Evolutionary conservation across 2,329 filamentous ascomycete species (phyloP).

Genomic region (Monilinia laxa): DNA sequence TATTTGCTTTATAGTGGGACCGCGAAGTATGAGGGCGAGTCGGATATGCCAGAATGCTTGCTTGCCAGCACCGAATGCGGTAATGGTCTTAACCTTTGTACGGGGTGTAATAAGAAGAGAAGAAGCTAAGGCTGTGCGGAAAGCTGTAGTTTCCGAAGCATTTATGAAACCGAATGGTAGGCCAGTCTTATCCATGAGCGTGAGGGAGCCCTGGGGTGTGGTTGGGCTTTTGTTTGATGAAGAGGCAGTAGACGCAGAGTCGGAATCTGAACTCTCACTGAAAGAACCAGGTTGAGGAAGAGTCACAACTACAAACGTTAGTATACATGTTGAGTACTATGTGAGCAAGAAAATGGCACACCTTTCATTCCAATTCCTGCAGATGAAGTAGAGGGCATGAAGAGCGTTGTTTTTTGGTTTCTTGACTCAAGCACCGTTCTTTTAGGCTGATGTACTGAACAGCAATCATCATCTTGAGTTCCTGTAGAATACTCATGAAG

Average conservation of each 20-base stretch:
- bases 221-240: conserved; percentile 52
- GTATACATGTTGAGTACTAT: conserved; percentile 19
- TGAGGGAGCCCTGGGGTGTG: conserved; percentile 57
- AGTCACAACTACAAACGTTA: conserved; percentile 57
- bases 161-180: conserved; percentile 67
- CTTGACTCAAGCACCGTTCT: conserved; percentile 51
- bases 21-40: conserved; percentile 72
- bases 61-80: conserved; percentile 82
- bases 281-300: conserved; percentile 47
- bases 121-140: conserved; percentile 73
- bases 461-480: conserved; percentile 43
- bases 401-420: conserved; percentile 61
- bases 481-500: conserved; percentile 63
- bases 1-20: conserved; percentile 69
- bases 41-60: conserved; percentile 96
- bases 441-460: conserved; percentile 54
- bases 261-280: conserved; percentile 20
- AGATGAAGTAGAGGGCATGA: conserved; percentile 70
- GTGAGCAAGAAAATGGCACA: conserved; percentile 35
- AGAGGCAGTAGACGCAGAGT: conserved; percentile 29
- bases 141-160: conserved; percentile 73
- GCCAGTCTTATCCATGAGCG: conserved; percentile 64
- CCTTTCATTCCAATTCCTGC: conserved; percentile 68
- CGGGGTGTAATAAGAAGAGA: conserved; percentile 66
- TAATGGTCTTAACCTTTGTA: conserved; percentile 68